These are phyloP conservation scores for Amaranthus tricolor DNA, from an alignment of 179 eudicot species.

Conservation along the genomic window DNA sequence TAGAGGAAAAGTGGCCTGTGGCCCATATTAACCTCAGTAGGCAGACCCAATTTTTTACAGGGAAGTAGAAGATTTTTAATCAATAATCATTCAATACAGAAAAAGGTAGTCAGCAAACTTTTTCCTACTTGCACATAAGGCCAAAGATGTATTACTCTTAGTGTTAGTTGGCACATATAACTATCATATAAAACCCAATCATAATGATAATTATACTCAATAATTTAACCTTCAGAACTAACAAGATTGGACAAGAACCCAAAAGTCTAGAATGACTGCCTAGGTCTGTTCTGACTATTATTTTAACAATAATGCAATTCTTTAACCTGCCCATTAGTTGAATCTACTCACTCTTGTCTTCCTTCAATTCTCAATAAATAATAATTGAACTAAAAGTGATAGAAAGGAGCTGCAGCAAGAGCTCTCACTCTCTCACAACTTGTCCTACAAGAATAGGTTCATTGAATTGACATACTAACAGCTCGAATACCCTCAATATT, in stretches of 20 bases:
- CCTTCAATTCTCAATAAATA: background rate
- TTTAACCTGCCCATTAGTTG: background rate
- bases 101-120: background rate
- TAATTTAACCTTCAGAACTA: background rate
- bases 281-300: background rate
- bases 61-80: background rate
- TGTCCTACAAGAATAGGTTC: background rate
- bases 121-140: background rate
- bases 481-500: background rate
- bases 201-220: background rate
- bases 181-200: background rate
- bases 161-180: background rate
- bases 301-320: background rate
- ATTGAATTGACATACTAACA: background rate
- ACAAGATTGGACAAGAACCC: background rate
- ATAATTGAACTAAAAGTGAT: background rate
- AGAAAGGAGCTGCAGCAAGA: background rate
- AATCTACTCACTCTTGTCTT: background rate
- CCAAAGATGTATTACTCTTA: slow-evolving; percentile 1
- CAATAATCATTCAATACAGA: background rate
- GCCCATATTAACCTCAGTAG: background rate
- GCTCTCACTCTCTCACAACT: background rate
- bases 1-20: background rate
- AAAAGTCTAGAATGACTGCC: slow-evolving; percentile 5
- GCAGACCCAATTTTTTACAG: too few species aligned